Evolutionary conservation across 352 stramenopile species (phyloP), one percentile per base, ranked within the genome.

Genomic region (Phytophthora capsici): DNA sequence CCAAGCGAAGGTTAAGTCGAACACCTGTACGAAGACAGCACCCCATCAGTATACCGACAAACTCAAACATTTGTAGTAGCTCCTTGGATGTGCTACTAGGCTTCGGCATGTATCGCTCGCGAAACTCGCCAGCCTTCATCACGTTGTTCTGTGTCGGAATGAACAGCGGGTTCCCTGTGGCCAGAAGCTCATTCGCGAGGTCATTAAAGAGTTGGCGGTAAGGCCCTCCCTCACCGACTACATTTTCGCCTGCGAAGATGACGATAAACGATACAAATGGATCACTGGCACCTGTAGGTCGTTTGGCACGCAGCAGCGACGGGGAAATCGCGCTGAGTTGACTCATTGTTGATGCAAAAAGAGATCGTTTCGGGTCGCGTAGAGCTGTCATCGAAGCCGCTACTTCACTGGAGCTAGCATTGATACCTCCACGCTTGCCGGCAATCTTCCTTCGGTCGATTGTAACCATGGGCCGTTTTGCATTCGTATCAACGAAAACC

Each of bases 121-220:
- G 80, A 46, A 79, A 89, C 9, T 92, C 84, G 14, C 86, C 86
- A 16, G 85, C 80, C 59, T 90, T 90, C 68, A 80, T 86, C 7
- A 63, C 57, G 32, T 83, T 90, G 47, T 94, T 94, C 44, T 84
- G 82, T 17, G 86, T 92, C 13, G 86, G 83, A 16, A 89, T 74
- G 40, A 94, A 94, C 2, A 92, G 62, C 38, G 69, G 64, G 38
- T 80, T 90, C 4, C 52, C 64, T 17, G 32, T 64, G 3, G 73
- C 74, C 0, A 94, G 57, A n/a, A 91, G 57, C 56, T 94, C 86
- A 20, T 77, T 80, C 2, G 83, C 74, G 34, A 94, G 80, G 49
- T 94, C 86, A 47, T 90, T 90, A 47, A 94, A 94, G 9, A 94
- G 63, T 56, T 94, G 86, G 2, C 86, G 80, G 43, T 94, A 94